These are phyloP conservation scores for Tylopilus subfusipes DNA, from an alignment of 768 basidiomycete genomes.

Conservation along the genomic window DNA sequence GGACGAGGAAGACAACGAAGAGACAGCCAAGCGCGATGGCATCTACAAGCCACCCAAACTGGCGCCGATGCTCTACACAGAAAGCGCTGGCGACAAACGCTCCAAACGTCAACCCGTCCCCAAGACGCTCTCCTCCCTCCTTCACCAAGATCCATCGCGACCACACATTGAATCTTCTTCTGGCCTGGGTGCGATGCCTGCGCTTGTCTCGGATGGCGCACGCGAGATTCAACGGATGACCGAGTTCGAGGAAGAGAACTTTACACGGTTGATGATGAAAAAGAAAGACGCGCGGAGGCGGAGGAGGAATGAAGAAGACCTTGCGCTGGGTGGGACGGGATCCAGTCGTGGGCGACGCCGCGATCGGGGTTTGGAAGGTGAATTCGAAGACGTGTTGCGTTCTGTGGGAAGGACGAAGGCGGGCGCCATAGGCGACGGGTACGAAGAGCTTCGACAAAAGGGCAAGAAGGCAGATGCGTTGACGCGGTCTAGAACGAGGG, in stretches of 20 bases:
- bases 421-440: constrained; percentile 61
- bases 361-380: constrained; percentile 75
- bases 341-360: constrained; percentile 52
- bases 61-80: constrained; percentile 84
- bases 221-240: constrained; percentile 75
- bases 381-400: constrained; percentile 76
- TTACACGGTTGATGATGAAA: constrained; percentile 85
- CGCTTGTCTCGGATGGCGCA: constrained; percentile 60
- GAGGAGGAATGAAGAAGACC: constrained; percentile 75
- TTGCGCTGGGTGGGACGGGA: constrained; percentile 77
- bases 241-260: constrained; percentile 85
- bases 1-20: constrained; percentile 25
- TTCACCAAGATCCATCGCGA: constrained; percentile 50
- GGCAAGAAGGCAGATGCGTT: constrained; percentile 63
- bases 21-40: constrained; percentile 36
- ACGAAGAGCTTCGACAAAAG: constrained; percentile 71
- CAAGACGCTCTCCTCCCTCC: constrained; percentile 55
- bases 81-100: constrained; percentile 46
- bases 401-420: constrained; percentile 48
- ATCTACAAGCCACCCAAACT: constrained; percentile 85
- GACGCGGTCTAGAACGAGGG: constrained; percentile 49
- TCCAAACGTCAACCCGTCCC: constrained; percentile 55
- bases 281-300: constrained; percentile 79
- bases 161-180: constrained; percentile 71
- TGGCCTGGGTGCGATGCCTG: constrained; percentile 62